Evolutionary conservation across 306 rosid genomes (phyloP), one percentile per base, ranked within the genome.

Genomic region (Prinsepia uniflora): DNA sequence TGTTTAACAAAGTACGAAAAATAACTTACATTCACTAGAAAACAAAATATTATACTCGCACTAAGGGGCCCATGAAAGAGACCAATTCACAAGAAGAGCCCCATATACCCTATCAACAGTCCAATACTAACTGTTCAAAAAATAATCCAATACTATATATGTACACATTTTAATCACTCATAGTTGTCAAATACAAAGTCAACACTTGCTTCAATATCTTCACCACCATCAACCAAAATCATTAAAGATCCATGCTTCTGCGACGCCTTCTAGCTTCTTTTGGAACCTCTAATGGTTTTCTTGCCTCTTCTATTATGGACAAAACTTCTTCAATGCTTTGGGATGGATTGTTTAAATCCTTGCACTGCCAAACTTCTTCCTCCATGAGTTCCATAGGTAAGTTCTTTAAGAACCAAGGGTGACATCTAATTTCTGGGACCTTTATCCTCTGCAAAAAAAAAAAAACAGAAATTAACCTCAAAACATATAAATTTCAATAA

Each of bases 341-440:
- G 12, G 83, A 84, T 44, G 97, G 91, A 49, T 74, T 73, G 34
- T 89, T 89, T 55, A 82, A 85, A 64, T 89, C 93, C 41, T 49
- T 65, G 54, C 74, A 80, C 81, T 84, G 86, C 88, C 91, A 85
- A 71, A 85, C 83, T 80, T 85, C 97, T 57, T 87, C 91, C 76
- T 92, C 96, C 84, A 19, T 74, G 30, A 89, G 45, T 69, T 92
- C 97, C 43, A 80, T 39, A 0, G 97, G 91, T 78, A 92, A 81
- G 79, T 89, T 92, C 74, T 13, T 85, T 72, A 86, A 54, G 82
- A 92, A 92, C 97, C 96, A 92, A 18, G 90, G 85, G 79, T 92
- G 96, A 59, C 39, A 78, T 67, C 75, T 92, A 0, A 92, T 87
- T 73, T 84, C 93, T n/a, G 87, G 79, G 24, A 92, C 84, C 12